phyloP scores from a whole-genome alignment of 78 protist genomes.

The Dictyostelium brefeldianum region DNA sequence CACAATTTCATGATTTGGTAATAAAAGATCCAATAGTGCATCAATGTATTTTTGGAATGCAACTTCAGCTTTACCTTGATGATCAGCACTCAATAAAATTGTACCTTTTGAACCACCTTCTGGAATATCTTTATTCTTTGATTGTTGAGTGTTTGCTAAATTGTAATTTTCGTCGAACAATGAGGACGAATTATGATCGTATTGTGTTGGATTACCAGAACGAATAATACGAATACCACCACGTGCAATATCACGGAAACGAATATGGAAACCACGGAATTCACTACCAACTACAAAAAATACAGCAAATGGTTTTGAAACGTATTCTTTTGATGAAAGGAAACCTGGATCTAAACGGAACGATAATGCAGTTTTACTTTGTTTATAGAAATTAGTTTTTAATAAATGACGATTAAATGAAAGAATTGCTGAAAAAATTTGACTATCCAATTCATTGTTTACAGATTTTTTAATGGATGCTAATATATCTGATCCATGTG shows the following conservation, averaged over 20 bases:
- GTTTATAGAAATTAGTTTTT: constrained; percentile 90
- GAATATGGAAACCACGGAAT: constrained; percentile 94
- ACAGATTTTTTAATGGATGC: constrained; percentile 47
- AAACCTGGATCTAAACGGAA: constrained; percentile 94
- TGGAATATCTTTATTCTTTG: constrained; percentile 96
- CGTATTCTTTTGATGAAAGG: constrained; percentile 71
- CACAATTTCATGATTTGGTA: constrained; percentile 67
- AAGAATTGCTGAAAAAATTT: constrained; percentile 56
- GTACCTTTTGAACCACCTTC: constrained; percentile 96
- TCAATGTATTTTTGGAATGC: constrained; percentile 86
- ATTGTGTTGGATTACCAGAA: constrained; percentile 69
- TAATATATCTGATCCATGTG: constrained; percentile 51
- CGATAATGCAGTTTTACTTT: constrained; percentile 84
- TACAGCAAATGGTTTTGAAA: constrained; percentile 84
- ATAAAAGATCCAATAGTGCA: constrained; percentile 77
- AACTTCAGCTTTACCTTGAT: constrained; percentile 39
- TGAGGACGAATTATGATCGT: constrained; percentile 62
- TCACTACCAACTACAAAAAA: constrained; percentile 89
- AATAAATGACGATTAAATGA: constrained; percentile 66
- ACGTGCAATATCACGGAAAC: constrained; percentile 93
- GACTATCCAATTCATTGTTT: constrained; percentile 67
- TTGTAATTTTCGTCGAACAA: constrained; percentile 92
- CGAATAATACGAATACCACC: constrained; percentile 93
- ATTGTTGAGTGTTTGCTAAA: constrained; percentile 94
- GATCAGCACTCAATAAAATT: constrained; percentile 60